These are phyloP conservation scores for Pyronema domesticum DNA, from an alignment of 495 filamentous ascomycete genomes.

Conservation along the genomic window DNA sequence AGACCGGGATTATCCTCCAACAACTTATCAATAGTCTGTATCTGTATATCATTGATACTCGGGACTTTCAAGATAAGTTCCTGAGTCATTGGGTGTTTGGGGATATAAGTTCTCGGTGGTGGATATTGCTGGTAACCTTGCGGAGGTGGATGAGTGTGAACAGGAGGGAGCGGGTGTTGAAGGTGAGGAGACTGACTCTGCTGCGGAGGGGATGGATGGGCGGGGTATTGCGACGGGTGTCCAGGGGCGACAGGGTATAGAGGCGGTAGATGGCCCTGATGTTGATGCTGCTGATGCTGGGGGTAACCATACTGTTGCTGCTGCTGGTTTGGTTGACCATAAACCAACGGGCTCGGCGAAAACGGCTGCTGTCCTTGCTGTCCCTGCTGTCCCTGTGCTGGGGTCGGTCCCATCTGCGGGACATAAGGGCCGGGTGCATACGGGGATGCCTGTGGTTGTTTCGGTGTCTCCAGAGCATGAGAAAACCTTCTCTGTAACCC, in stretches of 20 bases:
- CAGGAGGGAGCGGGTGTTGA: not conserved
- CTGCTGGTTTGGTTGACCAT: not conserved
- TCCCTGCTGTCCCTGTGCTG: not conserved
- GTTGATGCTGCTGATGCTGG: not conserved
- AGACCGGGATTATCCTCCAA: conserved; percentile 20
- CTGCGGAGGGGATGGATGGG: conserved; percentile 8
- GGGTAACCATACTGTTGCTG: not conserved
- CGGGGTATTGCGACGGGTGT: conserved; percentile 7
- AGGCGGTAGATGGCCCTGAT: not conserved
- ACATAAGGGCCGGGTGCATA: not conserved
- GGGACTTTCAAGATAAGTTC: conserved; percentile 20
- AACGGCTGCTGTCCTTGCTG: not conserved
- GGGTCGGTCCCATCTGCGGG: not conserved
- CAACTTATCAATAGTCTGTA: conserved; percentile 21
- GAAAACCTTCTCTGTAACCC: not conserved
- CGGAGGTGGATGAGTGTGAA: not conserved
- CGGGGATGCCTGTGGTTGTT: not conserved
- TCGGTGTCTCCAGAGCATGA: not conserved
- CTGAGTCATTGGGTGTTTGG: conserved; percentile 13
- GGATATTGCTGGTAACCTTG: conserved; percentile 7
- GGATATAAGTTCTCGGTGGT: conserved; percentile 5
- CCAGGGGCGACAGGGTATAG: conserved; percentile 2
- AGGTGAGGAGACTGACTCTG: not conserved
- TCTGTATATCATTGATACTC: conserved; percentile 16
- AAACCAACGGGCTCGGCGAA: not conserved